Conservation (phyloP, 371 early-diverging fungal species). For the Circinella minor region DNA sequence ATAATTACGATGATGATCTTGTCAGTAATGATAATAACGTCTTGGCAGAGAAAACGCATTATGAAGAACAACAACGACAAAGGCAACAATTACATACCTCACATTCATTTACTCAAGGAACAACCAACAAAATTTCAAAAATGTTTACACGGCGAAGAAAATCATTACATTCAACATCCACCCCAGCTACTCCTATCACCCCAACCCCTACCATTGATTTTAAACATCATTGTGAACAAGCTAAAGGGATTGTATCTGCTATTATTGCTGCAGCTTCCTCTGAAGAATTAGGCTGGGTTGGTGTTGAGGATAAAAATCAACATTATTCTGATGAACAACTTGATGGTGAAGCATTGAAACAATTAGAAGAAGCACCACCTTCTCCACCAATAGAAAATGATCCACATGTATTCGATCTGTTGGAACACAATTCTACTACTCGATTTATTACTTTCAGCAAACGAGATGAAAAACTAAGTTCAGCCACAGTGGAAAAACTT, state of each 20-base stretch:
- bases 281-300: constrained; percentile 30
- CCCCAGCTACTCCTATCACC: constrained; percentile 1
- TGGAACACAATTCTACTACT: constrained; percentile 21
- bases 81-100: constrained; percentile 20
- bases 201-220: constrained; percentile 7
- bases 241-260: constrained; percentile 34
- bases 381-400: constrained; percentile 49
- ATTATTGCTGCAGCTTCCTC: constrained; percentile 34
- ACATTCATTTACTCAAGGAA: constrained; percentile 19
- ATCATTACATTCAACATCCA: constrained; percentile 15
- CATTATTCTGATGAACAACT: constrained; percentile 8
- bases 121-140: constrained; percentile 32
- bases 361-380: constrained; percentile 19
- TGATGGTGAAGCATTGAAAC: background rate
- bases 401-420: constrained; percentile 48
- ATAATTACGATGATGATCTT: background rate
- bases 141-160: constrained; percentile 36
- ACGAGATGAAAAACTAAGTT: constrained; percentile 41
- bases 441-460: constrained; percentile 46
- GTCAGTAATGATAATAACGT: background rate
- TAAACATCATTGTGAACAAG: constrained; percentile 8
- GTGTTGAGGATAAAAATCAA: constrained; percentile 28
- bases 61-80: constrained; percentile 11
- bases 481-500: constrained; percentile 61
- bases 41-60: background rate